Conservation (phyloP, 2,329 filamentous ascomycete species). For the Xylaria digitata region DNA sequence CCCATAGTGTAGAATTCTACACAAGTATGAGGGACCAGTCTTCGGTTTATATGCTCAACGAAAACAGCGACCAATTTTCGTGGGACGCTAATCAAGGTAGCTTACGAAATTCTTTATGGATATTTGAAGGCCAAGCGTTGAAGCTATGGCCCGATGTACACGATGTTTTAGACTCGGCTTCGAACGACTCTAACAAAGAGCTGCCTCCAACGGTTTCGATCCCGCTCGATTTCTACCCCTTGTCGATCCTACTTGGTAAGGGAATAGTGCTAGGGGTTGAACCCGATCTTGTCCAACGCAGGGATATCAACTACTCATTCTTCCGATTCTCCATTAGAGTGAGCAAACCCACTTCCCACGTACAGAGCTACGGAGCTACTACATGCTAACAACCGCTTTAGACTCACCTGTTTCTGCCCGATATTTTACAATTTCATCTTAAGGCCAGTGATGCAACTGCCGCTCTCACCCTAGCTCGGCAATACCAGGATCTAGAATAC, state of each 20-base stretch:
- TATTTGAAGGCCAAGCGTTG: slow-evolving; percentile 88
- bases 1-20: slow-evolving; percentile 96
- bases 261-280: slow-evolving; percentile 92
- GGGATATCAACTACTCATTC: slow-evolving; percentile 90
- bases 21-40: slow-evolving; percentile 90
- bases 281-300: slow-evolving; percentile 89
- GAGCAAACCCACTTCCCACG: slow-evolving; percentile 53
- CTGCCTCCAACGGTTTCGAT: slow-evolving; percentile 80
- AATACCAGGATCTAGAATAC: slow-evolving; percentile 89
- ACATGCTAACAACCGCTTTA: slow-evolving; percentile 52
- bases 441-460: slow-evolving; percentile 80
- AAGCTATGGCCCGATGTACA: slow-evolving; percentile 91
- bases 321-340: slow-evolving; percentile 89
- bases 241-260: slow-evolving; percentile 88
- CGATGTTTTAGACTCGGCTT: slow-evolving; percentile 79
- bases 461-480: slow-evolving; percentile 82
- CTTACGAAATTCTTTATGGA: slow-evolving; percentile 90
- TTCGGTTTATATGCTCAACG: slow-evolving; percentile 51
- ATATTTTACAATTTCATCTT: slow-evolving; percentile 84
- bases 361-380: no score
- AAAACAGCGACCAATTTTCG: slow-evolving; percentile 46
- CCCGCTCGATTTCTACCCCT: slow-evolving; percentile 92
- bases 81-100: slow-evolving; percentile 56
- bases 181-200: slow-evolving; percentile 73
- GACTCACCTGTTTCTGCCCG: slow-evolving; percentile 93